phyloP scores from a whole-genome alignment of 2,329 filamentous ascomycete species.

The Aspergillus calidoustus region DNA sequence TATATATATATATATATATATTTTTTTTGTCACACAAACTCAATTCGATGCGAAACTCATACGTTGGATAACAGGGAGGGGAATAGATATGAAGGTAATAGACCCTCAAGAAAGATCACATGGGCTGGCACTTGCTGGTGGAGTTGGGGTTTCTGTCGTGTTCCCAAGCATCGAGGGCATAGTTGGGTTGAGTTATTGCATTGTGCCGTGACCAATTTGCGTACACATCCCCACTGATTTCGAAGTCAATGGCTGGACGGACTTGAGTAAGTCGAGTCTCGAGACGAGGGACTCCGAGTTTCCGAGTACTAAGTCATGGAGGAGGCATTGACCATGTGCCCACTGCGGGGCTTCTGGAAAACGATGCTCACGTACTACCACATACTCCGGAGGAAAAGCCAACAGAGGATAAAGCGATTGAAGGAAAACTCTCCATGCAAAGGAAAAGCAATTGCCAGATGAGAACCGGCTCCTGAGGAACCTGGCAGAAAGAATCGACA shows the following conservation, averaged over 20 bases:
- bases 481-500: not conserved
- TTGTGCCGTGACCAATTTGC: not conserved
- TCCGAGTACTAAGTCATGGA: not conserved
- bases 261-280: not conserved
- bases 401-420: not conserved
- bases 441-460: not conserved
- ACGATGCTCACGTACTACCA: not conserved
- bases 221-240: not conserved
- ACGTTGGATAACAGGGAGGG: not conserved
- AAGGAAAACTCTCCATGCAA: not conserved
- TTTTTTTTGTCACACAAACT: not conserved
- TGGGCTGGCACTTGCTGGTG: not conserved
- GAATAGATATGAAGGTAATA: not conserved
- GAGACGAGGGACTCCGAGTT: not conserved
- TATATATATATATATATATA: too few relatives aligned
- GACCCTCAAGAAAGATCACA: not conserved
- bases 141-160: too few relatives aligned
- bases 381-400: not conserved
- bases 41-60: not conserved
- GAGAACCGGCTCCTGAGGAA: not conserved
- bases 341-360: slow-evolving; percentile 2
- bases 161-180: not conserved
- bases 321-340: not conserved
- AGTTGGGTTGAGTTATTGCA: slow-evolving; percentile 12
- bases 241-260: not conserved